phyloP scores from a whole-genome alignment of 345 rosid species.

The Dimocarpus longan region DNA sequence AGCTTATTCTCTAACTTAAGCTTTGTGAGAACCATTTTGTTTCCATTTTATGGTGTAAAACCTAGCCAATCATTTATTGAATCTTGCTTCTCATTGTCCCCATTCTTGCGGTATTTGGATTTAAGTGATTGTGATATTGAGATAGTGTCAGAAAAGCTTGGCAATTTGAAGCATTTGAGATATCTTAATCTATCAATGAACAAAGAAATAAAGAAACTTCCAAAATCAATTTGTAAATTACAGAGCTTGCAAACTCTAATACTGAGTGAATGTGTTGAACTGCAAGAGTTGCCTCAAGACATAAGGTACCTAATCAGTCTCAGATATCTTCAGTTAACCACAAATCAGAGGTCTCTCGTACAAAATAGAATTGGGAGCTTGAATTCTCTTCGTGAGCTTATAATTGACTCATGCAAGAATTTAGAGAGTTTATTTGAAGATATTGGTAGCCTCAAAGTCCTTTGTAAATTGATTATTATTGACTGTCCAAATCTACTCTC shows the following conservation, averaged over 20 bases:
- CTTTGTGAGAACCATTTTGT: conserved; percentile 1
- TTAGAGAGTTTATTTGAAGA: conserved; percentile 19
- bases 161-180: conserved; percentile 26
- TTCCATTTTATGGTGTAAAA: no score
- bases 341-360: neutral
- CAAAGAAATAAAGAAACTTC: neutral
- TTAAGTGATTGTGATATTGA: neutral
- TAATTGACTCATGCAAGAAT: neutral
- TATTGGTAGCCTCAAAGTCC: conserved; percentile 18
- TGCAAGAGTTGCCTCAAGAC: conserved; percentile 12
- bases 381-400: neutral
- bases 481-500: conserved; percentile 16
- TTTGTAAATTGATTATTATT: neutral
- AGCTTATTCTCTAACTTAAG: neutral
- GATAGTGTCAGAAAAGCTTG: conserved; percentile 12
- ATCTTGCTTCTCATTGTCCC: neutral
- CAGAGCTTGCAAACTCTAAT: conserved; percentile 1
- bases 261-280: neutral
- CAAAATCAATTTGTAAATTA: conserved; percentile 10
- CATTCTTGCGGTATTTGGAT: conserved; percentile 3
- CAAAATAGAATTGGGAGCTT: neutral
- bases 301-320: conserved; percentile 18
- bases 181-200: conserved; percentile 2
- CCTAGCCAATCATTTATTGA: no score
- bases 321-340: neutral